Conservation (phyloP, 345 rosid species). For the Bruguiera sexangula region DNA sequence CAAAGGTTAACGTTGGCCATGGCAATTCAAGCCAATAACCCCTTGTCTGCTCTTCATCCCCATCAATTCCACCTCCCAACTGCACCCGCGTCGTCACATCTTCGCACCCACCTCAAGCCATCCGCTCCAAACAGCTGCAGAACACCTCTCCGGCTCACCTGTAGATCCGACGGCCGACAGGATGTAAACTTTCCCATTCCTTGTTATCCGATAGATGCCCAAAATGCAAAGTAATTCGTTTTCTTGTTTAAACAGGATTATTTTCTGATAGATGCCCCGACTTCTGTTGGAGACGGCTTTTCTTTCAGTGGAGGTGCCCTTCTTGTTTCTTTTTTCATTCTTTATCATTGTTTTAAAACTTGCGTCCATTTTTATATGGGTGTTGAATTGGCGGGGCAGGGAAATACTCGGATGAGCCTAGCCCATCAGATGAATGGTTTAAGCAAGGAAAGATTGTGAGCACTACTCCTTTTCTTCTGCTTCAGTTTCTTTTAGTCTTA, state of each 20-base stretch:
- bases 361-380: neutral
- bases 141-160: constrained; percentile 32
- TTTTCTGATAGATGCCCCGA: constrained; percentile 83
- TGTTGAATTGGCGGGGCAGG: constrained; percentile 36
- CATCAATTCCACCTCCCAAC: constrained; percentile 18
- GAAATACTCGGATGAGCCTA: constrained; percentile 78
- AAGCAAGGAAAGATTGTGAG: constrained; percentile 76
- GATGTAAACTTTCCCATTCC: constrained; percentile 36
- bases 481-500: neutral
- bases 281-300: constrained; percentile 86
- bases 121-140: constrained; percentile 20
- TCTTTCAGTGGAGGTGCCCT: constrained; percentile 80
- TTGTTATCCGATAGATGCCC: neutral
- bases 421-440: constrained; percentile 80
- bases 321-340: neutral
- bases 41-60: constrained; percentile 15
- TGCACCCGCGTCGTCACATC: constrained; percentile 15
- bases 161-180: constrained; percentile 40
- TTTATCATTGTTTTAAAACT: neutral
- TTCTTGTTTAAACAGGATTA: constrained; percentile 53
- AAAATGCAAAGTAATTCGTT: neutral
- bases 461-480: neutral
- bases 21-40: constrained; percentile 38
- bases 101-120: constrained; percentile 2
- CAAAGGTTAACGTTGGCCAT: constrained; percentile 11